phyloP scores from a whole-genome alignment of 192 early-diverging fungal species.

The Cetraspora pellucida region DNA sequence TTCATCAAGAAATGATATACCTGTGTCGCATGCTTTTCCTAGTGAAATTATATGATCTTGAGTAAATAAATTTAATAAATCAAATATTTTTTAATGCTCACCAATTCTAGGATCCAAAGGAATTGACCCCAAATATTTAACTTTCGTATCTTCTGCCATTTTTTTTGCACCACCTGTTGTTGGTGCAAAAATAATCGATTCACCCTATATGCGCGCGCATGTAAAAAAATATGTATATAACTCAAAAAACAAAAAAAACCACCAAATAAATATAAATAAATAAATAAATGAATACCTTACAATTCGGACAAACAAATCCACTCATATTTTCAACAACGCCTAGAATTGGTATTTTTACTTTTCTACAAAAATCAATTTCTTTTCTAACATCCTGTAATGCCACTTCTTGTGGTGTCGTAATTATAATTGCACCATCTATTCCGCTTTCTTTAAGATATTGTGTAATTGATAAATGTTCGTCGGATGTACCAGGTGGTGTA shows the following conservation, averaged over 20 bases:
- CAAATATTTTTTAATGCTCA: constrained; percentile 2
- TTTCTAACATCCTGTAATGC: constrained; percentile 92
- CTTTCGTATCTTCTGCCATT: constrained; percentile 64
- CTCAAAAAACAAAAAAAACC: not conserved
- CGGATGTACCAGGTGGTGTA: constrained; percentile 96
- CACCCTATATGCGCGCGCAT: constrained; percentile 37
- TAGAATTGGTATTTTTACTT: constrained; percentile 85
- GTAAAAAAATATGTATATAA: constrained; percentile 12
- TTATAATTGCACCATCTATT: constrained; percentile 85
- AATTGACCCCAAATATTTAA: constrained; percentile 62
- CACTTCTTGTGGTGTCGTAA: constrained; percentile 95
- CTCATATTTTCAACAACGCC: constrained; percentile 98
- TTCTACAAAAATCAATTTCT: constrained; percentile 95
- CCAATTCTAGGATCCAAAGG: constrained; percentile 35
- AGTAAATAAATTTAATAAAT: not conserved
- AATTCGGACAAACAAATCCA: constrained; percentile 94
- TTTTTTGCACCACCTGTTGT: constrained; percentile 74
- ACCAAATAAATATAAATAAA: not conserved
- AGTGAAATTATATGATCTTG: not conserved
- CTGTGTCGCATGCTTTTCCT: constrained; percentile 75
- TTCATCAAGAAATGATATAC: constrained; percentile 86
- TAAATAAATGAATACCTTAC: constrained; percentile 50
- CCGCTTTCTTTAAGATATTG: constrained; percentile 75
- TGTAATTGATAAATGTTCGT: constrained; percentile 92
- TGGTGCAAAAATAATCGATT: constrained; percentile 75